Conservation (phyloP, 768 basidiomycete species). For the Naematelia encephala region DNA sequence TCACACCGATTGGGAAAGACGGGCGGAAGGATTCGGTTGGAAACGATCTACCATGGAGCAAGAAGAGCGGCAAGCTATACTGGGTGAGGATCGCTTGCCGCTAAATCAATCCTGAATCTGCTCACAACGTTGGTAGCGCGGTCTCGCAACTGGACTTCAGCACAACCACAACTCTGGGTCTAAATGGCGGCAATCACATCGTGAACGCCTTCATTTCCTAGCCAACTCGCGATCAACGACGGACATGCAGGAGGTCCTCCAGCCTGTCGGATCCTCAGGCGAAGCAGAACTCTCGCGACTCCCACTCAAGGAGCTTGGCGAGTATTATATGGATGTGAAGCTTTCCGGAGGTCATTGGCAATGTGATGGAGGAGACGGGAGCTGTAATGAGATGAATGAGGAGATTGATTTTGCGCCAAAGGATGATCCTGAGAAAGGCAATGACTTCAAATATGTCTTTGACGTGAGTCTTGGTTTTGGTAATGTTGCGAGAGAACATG, state of each 20-base stretch:
- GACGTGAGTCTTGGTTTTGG: slow-evolving; percentile 38
- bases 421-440: slow-evolving; percentile 47
- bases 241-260: slow-evolving; percentile 35
- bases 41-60: slow-evolving; percentile 47
- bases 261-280: slow-evolving; percentile 41
- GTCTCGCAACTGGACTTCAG: slow-evolving; percentile 47
- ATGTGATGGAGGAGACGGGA: slow-evolving; percentile 49
- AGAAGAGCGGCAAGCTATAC: slow-evolving; percentile 49
- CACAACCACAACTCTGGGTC: slow-evolving; percentile 43
- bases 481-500: neutral
- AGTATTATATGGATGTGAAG: slow-evolving; percentile 51
- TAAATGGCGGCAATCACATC: slow-evolving; percentile 47
- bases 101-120: neutral
- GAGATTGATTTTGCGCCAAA: slow-evolving; percentile 46
- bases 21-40: slow-evolving; percentile 49
- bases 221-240: slow-evolving; percentile 40
- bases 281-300: slow-evolving; percentile 39
- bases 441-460: slow-evolving; percentile 52
- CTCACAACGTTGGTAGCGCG: slow-evolving; percentile 31
- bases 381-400: slow-evolving; percentile 50
- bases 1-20: slow-evolving; percentile 50
- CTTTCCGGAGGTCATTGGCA: slow-evolving; percentile 50
- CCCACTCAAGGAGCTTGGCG: slow-evolving; percentile 36
- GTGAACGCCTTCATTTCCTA: slow-evolving; percentile 48
- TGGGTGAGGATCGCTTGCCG: slow-evolving; percentile 36